Evolutionary conservation across 371 early-diverging fungal species (phyloP).

Genomic region (Nematocida sp.): DNA sequence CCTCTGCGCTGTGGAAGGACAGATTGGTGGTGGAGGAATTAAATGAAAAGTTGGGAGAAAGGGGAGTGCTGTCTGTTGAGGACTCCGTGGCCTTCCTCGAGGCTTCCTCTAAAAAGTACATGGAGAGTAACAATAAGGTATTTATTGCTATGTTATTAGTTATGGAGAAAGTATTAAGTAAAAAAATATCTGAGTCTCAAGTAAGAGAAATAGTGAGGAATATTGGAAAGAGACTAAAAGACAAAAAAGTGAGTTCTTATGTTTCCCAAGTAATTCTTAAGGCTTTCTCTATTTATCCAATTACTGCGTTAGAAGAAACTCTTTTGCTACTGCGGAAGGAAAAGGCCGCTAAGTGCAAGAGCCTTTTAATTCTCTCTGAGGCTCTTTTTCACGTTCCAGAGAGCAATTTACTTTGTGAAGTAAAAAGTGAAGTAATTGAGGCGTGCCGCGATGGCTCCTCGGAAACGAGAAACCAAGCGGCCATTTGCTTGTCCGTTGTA

Average conservation of each 20-base stretch:
- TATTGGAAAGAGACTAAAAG: constrained; percentile 39
- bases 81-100: constrained; percentile 21
- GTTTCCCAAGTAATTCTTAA: constrained; percentile 4
- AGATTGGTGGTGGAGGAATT: constrained; percentile 49
- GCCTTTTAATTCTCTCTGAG: constrained; percentile 6
- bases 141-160: constrained; percentile 40
- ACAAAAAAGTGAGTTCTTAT: constrained; percentile 38
- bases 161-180: background rate
- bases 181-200: background rate
- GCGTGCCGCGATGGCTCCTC: constrained; percentile 23
- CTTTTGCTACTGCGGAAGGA: constrained; percentile 4
- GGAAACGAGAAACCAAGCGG: constrained; percentile 24
- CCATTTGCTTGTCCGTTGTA: background rate
- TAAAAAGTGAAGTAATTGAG: background rate
- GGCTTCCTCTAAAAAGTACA: background rate
- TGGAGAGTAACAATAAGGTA: constrained; percentile 47
- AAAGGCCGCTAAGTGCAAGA: background rate
- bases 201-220: background rate
- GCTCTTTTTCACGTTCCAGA: background rate
- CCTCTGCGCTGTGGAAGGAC: constrained; percentile 43
- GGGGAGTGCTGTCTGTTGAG: background rate
- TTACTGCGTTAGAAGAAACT: background rate
- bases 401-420: constrained; percentile 22
- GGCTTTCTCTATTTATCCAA: background rate
- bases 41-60: constrained; percentile 30